phyloP scores from a whole-genome alignment of 805 yeast species.

The Grigorovia transvaalensis region DNA sequence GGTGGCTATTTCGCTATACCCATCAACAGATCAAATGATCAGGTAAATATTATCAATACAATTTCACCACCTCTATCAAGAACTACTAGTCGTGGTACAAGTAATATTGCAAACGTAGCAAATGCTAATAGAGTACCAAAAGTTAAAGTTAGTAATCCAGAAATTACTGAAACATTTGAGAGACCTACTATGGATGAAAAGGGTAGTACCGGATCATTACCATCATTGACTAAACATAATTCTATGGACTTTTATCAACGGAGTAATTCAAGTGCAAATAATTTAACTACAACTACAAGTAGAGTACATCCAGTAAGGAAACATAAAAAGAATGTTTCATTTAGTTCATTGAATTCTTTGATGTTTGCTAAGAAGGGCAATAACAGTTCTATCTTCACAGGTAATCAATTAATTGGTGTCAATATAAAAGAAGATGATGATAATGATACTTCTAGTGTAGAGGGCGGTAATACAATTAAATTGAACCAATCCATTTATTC shows the following conservation, averaged over 20 bases:
- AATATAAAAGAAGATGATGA: constrained; percentile 23
- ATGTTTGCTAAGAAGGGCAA: constrained; percentile 26
- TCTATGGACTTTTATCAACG: constrained; percentile 12
- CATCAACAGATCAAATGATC: constrained; percentile 9
- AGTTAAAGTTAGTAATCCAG: constrained; percentile 5
- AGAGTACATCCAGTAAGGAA: constrained; percentile 24
- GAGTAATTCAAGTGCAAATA: constrained; percentile 18
- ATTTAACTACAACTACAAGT: constrained; percentile 7
- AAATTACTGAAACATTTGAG: constrained; percentile 1
- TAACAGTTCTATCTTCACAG: constrained; percentile 12
- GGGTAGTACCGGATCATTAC: constrained; percentile 11
- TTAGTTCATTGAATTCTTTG: constrained; percentile 26
- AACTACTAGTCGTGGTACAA: constrained; percentile 11
- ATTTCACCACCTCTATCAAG: constrained; percentile 8
- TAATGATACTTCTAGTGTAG: constrained; percentile 15
- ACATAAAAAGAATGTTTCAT: constrained; percentile 28
- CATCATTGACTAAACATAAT: constrained; percentile 1
- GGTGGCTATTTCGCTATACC: constrained; percentile 31
- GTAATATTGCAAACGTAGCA: background rate
- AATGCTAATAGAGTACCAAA: constrained; percentile 2
- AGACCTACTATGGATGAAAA: constrained; percentile 7
- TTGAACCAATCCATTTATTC: constrained; percentile 25
- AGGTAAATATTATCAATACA: background rate
- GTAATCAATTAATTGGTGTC: constrained; percentile 22
- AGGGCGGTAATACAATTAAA: constrained; percentile 14